A percentile compares a stretch with the other conserved stretches of the same genome.
Conservation (phyloP, 257 asterid species). For the Solanum commersonii region DNA sequence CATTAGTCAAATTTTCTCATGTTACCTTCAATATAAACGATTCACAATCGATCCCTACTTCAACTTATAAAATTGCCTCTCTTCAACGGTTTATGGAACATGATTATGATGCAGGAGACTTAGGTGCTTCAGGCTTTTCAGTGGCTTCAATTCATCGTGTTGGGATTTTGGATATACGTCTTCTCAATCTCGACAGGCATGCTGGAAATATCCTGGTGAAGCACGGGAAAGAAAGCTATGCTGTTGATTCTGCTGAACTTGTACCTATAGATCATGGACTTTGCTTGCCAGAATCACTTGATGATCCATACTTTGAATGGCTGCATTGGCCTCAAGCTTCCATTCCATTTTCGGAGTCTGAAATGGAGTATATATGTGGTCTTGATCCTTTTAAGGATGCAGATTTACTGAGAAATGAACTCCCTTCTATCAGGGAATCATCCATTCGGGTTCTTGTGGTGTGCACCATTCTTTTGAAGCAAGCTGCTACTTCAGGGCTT, state of each 20-base stretch:
- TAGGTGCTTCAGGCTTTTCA: conserved; percentile 88
- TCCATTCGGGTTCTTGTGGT: conserved; percentile 72
- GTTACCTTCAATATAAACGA: conserved; percentile 44
- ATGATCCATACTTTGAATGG: conserved; percentile 97
- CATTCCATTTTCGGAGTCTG: conserved; percentile 74
- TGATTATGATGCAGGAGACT: conserved; percentile 82
- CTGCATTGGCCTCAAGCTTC: conserved; percentile 93
- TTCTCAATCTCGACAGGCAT: conserved; percentile 90
- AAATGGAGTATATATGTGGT: conserved; percentile 50
- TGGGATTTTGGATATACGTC: conserved; percentile 74
- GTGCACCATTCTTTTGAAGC: conserved; percentile 70
- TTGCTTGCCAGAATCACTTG: conserved; percentile 86
- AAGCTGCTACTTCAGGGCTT: conserved; percentile 51
- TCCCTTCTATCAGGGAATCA: conserved; percentile 68
- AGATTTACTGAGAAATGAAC: conserved; percentile 43
- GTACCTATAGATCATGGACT: conserved; percentile 95
- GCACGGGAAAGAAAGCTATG: conserved; percentile 39
- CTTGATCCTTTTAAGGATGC: conserved; percentile 84
- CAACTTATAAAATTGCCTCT: conserved; percentile 55
- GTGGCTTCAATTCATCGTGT: conserved; percentile 68
- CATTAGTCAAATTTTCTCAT: conserved; percentile 67
- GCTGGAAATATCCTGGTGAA: conserved; percentile 87
- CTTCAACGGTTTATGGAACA: conserved; percentile 74
- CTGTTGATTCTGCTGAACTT: conserved; percentile 53
- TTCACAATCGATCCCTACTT: conserved; percentile 21